Evolutionary conservation across 2,329 filamentous ascomycete species (phyloP).

Genomic region (Fusarium compactum): DNA sequence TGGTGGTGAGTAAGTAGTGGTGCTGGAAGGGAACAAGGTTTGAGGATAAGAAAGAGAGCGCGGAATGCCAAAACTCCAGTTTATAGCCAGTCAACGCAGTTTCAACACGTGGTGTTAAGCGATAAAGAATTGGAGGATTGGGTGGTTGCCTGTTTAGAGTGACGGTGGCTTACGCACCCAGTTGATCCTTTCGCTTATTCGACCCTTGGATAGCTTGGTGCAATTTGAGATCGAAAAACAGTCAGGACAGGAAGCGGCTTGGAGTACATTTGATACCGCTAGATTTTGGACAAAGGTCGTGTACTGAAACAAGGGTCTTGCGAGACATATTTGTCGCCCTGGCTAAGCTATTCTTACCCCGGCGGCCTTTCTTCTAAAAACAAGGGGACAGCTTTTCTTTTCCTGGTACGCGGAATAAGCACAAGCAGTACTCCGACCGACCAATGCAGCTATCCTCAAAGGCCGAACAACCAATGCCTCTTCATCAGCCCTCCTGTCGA

Average conservation of each 20-base stretch:
- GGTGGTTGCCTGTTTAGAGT: not conserved
- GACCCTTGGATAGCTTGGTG: not conserved
- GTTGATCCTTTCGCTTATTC: slow-evolving; percentile 8
- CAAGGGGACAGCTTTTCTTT: no score
- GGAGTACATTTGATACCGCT: no score
- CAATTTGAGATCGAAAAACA: not conserved
- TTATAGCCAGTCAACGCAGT: not conserved
- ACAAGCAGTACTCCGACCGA: not conserved
- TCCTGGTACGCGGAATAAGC: not conserved
- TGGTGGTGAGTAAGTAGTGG: not conserved
- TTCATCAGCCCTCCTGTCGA: accelerated
- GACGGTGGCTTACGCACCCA: slow-evolving; percentile 5
- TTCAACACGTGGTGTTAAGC: not conserved
- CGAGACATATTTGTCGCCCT: not conserved
- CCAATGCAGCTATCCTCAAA: no score
- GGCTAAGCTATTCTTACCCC: no score
- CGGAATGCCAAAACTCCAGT: not conserved
- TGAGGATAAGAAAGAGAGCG: not conserved
- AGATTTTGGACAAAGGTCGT: no score
- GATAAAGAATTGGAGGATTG: not conserved
- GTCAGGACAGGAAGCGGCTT: no score
- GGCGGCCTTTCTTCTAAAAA: not conserved
- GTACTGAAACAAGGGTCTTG: not conserved
- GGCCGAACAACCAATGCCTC: accelerated
- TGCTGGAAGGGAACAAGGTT: not conserved